These are phyloP conservation scores for Pythium coloratum DNA, from an alignment of 352 stramenopile species.

Conservation along the genomic window DNA sequence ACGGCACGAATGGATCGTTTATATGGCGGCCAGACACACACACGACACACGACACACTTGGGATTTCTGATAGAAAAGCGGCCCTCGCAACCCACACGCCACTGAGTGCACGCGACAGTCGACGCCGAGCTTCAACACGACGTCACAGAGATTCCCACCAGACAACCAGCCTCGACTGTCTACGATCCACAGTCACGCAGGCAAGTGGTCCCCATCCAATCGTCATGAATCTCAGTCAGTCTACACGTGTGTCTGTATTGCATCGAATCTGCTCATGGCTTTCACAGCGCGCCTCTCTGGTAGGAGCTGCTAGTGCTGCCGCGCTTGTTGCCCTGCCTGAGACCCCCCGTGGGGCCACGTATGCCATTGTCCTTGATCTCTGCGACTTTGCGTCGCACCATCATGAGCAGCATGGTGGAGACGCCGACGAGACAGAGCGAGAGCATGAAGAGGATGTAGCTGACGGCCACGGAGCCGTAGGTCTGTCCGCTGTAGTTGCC, in stretches of 20 bases:
- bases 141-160: too few relatives aligned
- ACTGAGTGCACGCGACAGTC: neutral
- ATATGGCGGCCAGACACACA: slow-evolving; percentile 2
- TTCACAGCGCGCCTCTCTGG: neutral
- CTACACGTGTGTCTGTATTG: too few relatives aligned
- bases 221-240: too few relatives aligned
- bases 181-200: neutral
- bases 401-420: slow-evolving; percentile 65
- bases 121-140: too few relatives aligned
- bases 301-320: neutral
- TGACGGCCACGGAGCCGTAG: slow-evolving; percentile 71
- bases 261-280: too few relatives aligned
- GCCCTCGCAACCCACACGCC: neutral
- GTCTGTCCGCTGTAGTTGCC: slow-evolving; percentile 73
- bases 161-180: neutral
- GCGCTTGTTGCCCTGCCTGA: neutral
- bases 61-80: neutral
- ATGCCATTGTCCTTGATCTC: slow-evolving; percentile 27
- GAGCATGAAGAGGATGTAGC: slow-evolving; percentile 80
- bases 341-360: neutral
- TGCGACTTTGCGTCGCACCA: slow-evolving; percentile 63
- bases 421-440: slow-evolving; percentile 68
- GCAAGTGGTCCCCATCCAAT: neutral
- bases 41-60: neutral
- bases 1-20: neutral